These are phyloP conservation scores for Yamadazyma membranifaciens DNA, from an alignment of 1,139 yeast species.

Conservation along the genomic window DNA sequence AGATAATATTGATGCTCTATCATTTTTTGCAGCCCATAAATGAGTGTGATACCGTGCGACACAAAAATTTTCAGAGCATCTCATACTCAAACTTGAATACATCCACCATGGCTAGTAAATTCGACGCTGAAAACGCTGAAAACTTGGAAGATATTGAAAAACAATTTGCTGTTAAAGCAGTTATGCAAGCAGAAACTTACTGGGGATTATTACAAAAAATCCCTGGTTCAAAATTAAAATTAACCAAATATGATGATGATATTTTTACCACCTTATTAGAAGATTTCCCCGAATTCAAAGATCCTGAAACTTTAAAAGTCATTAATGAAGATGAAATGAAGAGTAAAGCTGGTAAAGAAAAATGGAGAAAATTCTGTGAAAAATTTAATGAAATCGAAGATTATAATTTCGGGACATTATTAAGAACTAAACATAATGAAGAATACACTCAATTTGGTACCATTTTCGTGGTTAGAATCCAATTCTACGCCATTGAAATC, in stretches of 20 bases:
- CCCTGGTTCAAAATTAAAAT: conserved; percentile 74
- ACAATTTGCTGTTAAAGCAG: conserved; percentile 98
- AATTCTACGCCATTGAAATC: conserved; percentile 92
- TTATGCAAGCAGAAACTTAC: conserved; percentile 91
- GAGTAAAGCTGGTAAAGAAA: conserved; percentile 71
- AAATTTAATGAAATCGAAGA: conserved; percentile 83
- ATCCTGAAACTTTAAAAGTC: conserved; percentile 51
- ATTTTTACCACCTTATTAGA: conserved; percentile 66
- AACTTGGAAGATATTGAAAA: conserved; percentile 75
- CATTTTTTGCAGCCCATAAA: conserved; percentile 1
- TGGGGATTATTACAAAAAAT: conserved; percentile 76
- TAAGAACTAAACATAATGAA: conserved; percentile 65
- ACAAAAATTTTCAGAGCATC: neutral
- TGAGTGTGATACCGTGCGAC: neutral
- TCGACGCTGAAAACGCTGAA: conserved; percentile 57
- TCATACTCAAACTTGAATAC: no score
- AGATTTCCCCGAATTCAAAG: conserved; percentile 82
- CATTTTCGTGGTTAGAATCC: conserved; percentile 87
- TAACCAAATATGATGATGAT: conserved; percentile 82
- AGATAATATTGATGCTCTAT: no score
- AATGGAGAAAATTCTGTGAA: conserved; percentile 89
- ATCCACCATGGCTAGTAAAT: conserved; percentile 25
- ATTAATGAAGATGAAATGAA: conserved; percentile 83
- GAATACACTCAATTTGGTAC: conserved; percentile 86
- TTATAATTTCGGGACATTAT: conserved; percentile 91